Evolutionary conservation across 345 rosid species (phyloP).

Genomic region (Hypericum perforatum): DNA sequence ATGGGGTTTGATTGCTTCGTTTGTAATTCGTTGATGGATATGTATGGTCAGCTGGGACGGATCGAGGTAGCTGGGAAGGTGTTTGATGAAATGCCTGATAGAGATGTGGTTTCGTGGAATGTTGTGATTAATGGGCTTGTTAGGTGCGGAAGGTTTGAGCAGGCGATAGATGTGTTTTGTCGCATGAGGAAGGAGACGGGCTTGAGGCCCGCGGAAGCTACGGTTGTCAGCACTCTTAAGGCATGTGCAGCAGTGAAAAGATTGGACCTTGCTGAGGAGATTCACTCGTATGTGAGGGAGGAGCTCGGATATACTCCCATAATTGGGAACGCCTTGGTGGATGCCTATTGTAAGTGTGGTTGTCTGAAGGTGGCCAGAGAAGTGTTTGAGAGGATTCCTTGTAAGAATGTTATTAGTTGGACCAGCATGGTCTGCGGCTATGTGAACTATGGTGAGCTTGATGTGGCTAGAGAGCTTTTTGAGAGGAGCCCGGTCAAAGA

Average conservation of each 20-base stretch:
- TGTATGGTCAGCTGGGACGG: slow-evolving; percentile 43
- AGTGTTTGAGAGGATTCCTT: slow-evolving; percentile 38
- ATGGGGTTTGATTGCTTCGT: slow-evolving; percentile 48
- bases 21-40: slow-evolving; percentile 52
- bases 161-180: slow-evolving; percentile 37
- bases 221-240: slow-evolving; percentile 55
- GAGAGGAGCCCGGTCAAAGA: slow-evolving; percentile 57
- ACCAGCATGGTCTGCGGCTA: slow-evolving; percentile 64
- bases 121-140: slow-evolving; percentile 55
- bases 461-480: slow-evolving; percentile 57
- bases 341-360: slow-evolving; percentile 68
- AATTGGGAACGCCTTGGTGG: slow-evolving; percentile 55
- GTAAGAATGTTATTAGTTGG: slow-evolving; percentile 61
- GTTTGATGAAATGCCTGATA: slow-evolving; percentile 62
- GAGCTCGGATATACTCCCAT: slow-evolving; percentile 34
- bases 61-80: slow-evolving; percentile 24
- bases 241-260: slow-evolving; percentile 51
- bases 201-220: slow-evolving; percentile 47
- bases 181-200: slow-evolving; percentile 35
- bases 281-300: slow-evolving; percentile 31
- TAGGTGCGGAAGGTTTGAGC: slow-evolving; percentile 35
- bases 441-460: slow-evolving; percentile 36
- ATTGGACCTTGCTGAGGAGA: slow-evolving; percentile 43
- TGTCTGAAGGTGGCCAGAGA: slow-evolving; percentile 36
- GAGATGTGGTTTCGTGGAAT: slow-evolving; percentile 67